Base-by-base conservation (phyloP, 768 basidiomycete genomes). In the Trametes meyenii region DNA sequence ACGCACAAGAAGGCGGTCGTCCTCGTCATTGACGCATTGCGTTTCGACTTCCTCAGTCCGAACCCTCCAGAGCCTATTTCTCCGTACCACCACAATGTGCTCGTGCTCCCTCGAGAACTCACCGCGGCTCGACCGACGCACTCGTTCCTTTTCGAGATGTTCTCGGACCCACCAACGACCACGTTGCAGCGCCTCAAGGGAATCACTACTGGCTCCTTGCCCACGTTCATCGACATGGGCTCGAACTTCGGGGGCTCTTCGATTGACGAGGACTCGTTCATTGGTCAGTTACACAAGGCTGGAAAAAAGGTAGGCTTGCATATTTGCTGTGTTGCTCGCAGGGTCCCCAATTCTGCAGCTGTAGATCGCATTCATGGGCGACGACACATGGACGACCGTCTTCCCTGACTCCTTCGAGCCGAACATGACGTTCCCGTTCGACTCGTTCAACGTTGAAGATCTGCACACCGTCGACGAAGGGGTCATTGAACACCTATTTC, bases 391-490 rank as follows among this genome's bases (percentile, higher is more conserved):
- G 97, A 84, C 90, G 74, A 83, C 87, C 1, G 83, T 96, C 13
- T 99, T 95, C 70, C 93, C 96, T 0, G 76, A 83, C 54, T 76
- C 85, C 5, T 94, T 98, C 66, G 78, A 82, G 29, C 73, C 78
- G 14, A 87, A 91, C 68, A 85, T 90, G 79, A 81, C 89, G 0
- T 89, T 85, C 70, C 89, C 96, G 0, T 98, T 86, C 71, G 96
- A 97, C 74, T 97, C 95, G 0, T 98, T 99, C 81, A 95, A 98
- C 73, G 97, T 99, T 61, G 97, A 98, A 73, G 97, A 98, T 72
- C 81, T 99, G 3, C 95, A 99, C 69, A 89, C 93, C 0, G 97
- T 98, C 49, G 97, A 99, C 69, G 80, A 89, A 53, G 96, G 96
- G 8, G 95, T 98, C 58, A 88, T 91, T 39, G 69, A 77, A 12